Base-by-base conservation (phyloP, 257 asterid species). In the Datura wrightii region DNA sequence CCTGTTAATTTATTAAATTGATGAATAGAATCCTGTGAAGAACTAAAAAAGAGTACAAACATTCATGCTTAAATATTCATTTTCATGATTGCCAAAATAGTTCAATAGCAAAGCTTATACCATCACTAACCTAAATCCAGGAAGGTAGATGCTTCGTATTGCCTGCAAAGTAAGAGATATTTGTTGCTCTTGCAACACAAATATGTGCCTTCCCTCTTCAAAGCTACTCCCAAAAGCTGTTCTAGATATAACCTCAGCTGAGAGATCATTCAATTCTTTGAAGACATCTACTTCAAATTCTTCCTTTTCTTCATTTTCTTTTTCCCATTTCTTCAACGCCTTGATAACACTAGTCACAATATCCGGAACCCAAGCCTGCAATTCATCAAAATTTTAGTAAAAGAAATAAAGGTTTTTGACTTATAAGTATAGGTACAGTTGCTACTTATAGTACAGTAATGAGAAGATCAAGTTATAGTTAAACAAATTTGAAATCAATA, bases 211-310 rank as follows among this genome's bases (percentile, higher is more conserved):
- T 76, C 94, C 93, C 82, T 92, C 91, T 46, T 90, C 93, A 58
- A 88, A 92, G 69, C 89, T 88, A 83, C 94, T 92, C 19, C 93
- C 93, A 36, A 92, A 92, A 85, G 92, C 93, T n/a, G 91, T 90
- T 65, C 89, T 82, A 39, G 93, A 91, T 79, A 91, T 86, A 52
- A 91, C 69, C 16, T 91, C 93, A 14, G 93, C 93, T 1, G 93
- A 88, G 31, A 91, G 89, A 6, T 65, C 70, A 19, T 89, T 92
- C 44, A 91, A 85, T 63, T 87, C 86, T 79, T 84, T 86, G 74
- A 79, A 81, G 41, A 88, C 91, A 15, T 91, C 90, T 24, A 88
- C 2, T 79, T 91, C 93, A 62, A 91, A 85, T 58, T 84, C 87
- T 42, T 83, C 83, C 24, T 84, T 85, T 58, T 74, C 84, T 52